These are phyloP conservation scores for Suaeda aralocaspica DNA, from an alignment of 148 eudicot genomes.

Conservation along the genomic window DNA sequence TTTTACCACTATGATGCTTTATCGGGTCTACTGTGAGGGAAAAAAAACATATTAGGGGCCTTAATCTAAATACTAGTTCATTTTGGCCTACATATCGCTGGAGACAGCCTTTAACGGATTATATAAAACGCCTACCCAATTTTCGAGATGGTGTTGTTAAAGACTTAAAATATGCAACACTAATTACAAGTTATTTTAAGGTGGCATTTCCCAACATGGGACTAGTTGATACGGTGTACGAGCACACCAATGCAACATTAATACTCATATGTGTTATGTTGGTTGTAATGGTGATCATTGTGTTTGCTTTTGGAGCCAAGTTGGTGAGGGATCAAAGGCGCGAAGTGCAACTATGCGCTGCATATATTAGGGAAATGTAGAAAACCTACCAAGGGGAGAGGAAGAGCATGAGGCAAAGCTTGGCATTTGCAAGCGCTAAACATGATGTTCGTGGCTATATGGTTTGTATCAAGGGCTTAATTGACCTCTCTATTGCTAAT, in stretches of 20 bases:
- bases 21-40: too few species aligned
- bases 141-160: too few species aligned
- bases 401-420: conserved; percentile 55
- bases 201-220: conserved; percentile 31
- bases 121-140: too few species aligned
- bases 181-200: too few species aligned
- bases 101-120: too few species aligned
- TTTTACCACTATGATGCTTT: too few species aligned
- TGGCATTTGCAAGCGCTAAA: conserved; percentile 62
- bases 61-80: too few species aligned
- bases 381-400: conserved; percentile 63
- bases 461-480: conserved; percentile 54
- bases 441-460: conserved; percentile 71
- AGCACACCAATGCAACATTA: conserved; percentile 23
- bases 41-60: too few species aligned
- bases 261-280: conserved; percentile 30
- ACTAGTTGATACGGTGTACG: conserved; percentile 21
- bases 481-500: conserved; percentile 29
- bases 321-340: conserved; percentile 29
- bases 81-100: too few species aligned
- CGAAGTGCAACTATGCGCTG: conserved; percentile 44
- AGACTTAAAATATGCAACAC: too few species aligned
- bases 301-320: conserved; percentile 26
- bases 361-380: conserved; percentile 58
- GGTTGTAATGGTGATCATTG: conserved; percentile 18